Base-by-base conservation (phyloP, 345 rosid species). In the Gossypium ekmanianum region DNA sequence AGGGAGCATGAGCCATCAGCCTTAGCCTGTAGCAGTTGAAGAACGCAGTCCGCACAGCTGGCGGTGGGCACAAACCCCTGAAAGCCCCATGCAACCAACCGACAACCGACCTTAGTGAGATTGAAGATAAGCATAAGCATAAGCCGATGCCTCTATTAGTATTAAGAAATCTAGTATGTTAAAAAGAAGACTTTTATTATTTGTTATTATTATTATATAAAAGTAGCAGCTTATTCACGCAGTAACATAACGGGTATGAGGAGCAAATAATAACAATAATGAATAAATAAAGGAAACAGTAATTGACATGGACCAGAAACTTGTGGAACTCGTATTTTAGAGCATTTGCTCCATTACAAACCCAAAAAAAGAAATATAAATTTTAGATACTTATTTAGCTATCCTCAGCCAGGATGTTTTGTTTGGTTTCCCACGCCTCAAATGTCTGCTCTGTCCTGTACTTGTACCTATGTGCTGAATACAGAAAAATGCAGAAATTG, bases 401-500 rank as follows among this genome's bases (percentile, higher is more conserved):
- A 18, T 71, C 56, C 4, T 47, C 64, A 13, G 43, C 58, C 56
- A 78, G 79, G 63, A 79, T 74, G 57, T 52, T 78, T 57, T 65
- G 75, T 71, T 72, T 84, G 77, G 58, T 75, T 77, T 82, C 80
- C 58, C 7, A 78, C 20, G n/a, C 72, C 69, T 75, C 81, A 14
- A 67, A 12, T 59, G 67, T 82, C 47, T 82, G 85, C 43, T 80
- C 77, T 65, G 85, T 79, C 52, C 94, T 87, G 76, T 90, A 94
- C 82, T 88, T 86, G 81, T 94, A 92, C 77, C 75, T 66, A 27
- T 59, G 76, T 11, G 97, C 98, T 26, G 81, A 83, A 84, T 85
- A 90, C 51, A 92, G 80, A 81, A 92, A 94, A 12, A 68, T 80
- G 63, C 81, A 79, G 83, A 90, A 94, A 63, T 94, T 94, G 76